Percentiles rank a stretch among this genome's conserved stretches.
phyloP scores from a whole-genome alignment of 2,329 filamentous ascomycete genomes.

The Alternaria arborescens region DNA sequence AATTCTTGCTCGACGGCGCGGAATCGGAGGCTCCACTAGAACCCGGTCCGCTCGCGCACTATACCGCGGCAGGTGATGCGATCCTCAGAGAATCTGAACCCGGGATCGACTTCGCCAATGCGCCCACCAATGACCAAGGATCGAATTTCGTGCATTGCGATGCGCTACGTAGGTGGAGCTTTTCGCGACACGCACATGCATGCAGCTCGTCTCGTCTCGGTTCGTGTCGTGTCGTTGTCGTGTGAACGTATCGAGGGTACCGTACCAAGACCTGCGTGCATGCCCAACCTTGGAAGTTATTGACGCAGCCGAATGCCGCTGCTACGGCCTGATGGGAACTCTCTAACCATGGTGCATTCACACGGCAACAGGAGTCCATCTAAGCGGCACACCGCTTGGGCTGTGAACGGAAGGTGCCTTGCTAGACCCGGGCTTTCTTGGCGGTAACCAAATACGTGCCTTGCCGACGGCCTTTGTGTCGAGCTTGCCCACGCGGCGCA shows the following conservation, averaged over 20 bases:
- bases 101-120: slow-evolving; percentile 23
- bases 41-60: slow-evolving; percentile 8
- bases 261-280: slow-evolving; percentile 18
- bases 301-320: slow-evolving; percentile 6
- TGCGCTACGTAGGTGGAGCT: slow-evolving; percentile 7
- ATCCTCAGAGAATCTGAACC: slow-evolving; percentile 26
- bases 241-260: slow-evolving; percentile 14
- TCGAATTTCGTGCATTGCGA: neutral
- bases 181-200: neutral
- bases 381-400: slow-evolving; percentile 43
- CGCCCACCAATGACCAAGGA: slow-evolving; percentile 15
- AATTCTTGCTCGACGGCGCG: slow-evolving; percentile 7
- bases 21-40: slow-evolving; percentile 12
- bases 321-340: slow-evolving; percentile 16
- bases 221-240: slow-evolving; percentile 3
- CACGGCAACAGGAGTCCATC: slow-evolving; percentile 46
- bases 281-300: slow-evolving; percentile 26
- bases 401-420: slow-evolving; percentile 36
- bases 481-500: slow-evolving; percentile 70
- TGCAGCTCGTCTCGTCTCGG: slow-evolving; percentile 5
- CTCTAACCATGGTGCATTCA: slow-evolving; percentile 17
- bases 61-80: slow-evolving; percentile 24
- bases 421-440: slow-evolving; percentile 54
- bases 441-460: slow-evolving; percentile 69
- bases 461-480: slow-evolving; percentile 63